Evolutionary conservation across 257 asterid genomes (phyloP).

Genomic region (Mitragyna speciosa): DNA sequence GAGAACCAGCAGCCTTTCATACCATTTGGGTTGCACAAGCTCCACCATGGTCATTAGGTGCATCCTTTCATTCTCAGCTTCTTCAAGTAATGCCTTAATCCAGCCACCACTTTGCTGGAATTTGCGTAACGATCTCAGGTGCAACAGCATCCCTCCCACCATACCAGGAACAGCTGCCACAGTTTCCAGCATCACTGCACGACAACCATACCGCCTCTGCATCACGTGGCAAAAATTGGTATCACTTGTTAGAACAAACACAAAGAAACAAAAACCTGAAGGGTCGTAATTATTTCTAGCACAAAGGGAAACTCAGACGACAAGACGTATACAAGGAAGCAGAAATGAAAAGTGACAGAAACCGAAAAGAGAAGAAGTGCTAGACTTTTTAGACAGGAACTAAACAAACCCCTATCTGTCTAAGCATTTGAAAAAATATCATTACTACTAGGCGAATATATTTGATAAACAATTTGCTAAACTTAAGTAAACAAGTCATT

Average conservation of each 20-base stretch:
- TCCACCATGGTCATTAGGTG: slow-evolving; percentile 97
- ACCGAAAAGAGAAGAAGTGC: not conserved
- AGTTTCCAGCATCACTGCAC: slow-evolving; percentile 97
- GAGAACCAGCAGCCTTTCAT: slow-evolving; percentile 77
- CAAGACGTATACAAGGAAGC: not conserved
- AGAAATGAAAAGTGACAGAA: not conserved
- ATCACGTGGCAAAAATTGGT: slow-evolving; percentile 10
- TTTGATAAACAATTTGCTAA: not conserved
- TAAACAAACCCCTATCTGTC: not conserved
- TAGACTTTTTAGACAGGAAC: not conserved
- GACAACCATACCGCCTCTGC: slow-evolving; percentile 90
- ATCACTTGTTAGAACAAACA: not conserved
- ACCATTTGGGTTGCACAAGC: slow-evolving; percentile 88
- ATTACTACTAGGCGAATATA: not conserved
- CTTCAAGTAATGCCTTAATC: slow-evolving; percentile 93
- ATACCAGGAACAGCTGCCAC: slow-evolving; percentile 98
- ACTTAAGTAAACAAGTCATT: not conserved
- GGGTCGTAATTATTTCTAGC: not conserved
- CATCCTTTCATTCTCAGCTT: slow-evolving; percentile 98
- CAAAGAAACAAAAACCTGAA: not conserved
- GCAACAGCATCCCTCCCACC: slow-evolving; percentile 91
- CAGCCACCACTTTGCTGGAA: slow-evolving; percentile 94
- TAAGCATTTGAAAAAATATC: not conserved
- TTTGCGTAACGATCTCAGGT: slow-evolving; percentile 77
- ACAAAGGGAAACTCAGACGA: too few species aligned